These are phyloP conservation scores for Vicia faba DNA, from an alignment of 306 rosid species.

Conservation along the genomic window DNA sequence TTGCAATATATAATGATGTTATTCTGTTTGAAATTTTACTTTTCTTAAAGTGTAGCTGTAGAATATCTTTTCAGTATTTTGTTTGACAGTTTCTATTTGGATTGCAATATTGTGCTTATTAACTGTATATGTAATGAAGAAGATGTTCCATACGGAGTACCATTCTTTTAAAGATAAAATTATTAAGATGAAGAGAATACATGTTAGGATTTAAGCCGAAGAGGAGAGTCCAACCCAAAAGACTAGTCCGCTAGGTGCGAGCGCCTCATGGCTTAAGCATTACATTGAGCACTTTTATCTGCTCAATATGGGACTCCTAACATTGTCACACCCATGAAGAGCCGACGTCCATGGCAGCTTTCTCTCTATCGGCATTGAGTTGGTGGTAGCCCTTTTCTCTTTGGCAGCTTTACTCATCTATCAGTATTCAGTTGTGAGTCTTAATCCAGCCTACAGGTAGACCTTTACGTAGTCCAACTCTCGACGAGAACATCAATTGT, in stretches of 20 bases:
- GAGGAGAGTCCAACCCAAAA: neutral
- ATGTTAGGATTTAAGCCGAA: neutral
- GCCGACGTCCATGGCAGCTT: neutral
- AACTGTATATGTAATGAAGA: slow-evolving; percentile 11
- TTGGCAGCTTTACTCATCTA: neutral
- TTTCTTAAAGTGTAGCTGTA: slow-evolving; percentile 15
- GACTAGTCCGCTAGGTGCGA: neutral
- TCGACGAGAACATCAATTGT: neutral
- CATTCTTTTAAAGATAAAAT: neutral
- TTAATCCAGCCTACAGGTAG: too few relatives aligned
- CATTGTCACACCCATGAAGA: neutral
- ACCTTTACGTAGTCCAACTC: too few relatives aligned
- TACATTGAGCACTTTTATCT: neutral
- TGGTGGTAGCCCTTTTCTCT: neutral
- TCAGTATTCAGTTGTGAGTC: too few relatives aligned
- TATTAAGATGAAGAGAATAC: slow-evolving; percentile 11
- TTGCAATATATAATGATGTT: slow-evolving; percentile 23
- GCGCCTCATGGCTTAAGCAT: neutral
- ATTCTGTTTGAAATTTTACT: slow-evolving; percentile 24
- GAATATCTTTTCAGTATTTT: slow-evolving; percentile 22
- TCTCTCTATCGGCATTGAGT: neutral
- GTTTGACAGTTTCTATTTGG: slow-evolving; percentile 24
- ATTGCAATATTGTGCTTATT: slow-evolving; percentile 21
- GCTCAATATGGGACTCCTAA: neutral
- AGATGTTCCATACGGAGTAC: slow-evolving; percentile 4